Evolutionary conservation across 345 rosid species (phyloP).

Genomic region (Eucalyptus paniculata): DNA sequence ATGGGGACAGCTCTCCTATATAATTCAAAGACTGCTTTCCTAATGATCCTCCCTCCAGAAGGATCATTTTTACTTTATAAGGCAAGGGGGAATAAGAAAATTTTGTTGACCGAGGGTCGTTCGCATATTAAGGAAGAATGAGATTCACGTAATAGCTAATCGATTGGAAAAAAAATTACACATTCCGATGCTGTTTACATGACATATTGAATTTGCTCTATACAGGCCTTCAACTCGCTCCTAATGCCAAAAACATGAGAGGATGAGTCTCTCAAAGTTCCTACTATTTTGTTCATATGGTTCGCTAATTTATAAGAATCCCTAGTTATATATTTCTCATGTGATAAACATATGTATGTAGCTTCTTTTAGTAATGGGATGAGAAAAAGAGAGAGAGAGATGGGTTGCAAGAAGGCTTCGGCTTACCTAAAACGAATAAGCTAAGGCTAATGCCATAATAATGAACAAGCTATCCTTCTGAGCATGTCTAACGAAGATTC

Average conservation of each 20-base stretch:
- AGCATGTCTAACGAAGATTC: not conserved
- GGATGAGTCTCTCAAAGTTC: not conserved
- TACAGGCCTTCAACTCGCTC: not conserved
- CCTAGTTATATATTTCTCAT: not conserved
- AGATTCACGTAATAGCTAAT: not conserved
- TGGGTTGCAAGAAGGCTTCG: not conserved
- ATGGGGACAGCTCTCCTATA: conserved; percentile 30
- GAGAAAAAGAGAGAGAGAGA: not conserved
- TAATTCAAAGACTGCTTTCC: conserved; percentile 13
- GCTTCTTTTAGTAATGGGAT: not conserved
- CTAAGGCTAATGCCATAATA: not conserved
- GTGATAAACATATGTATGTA: not conserved
- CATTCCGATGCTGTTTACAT: not conserved
- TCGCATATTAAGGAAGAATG: not conserved
- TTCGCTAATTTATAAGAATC: not conserved
- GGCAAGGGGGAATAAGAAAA: not conserved
- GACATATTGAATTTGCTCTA: not conserved
- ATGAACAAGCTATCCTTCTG: not conserved
- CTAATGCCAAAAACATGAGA: not conserved
- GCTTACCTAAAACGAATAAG: not conserved
- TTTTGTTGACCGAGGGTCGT: not conserved
- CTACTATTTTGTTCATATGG: not conserved
- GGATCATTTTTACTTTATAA: not conserved
- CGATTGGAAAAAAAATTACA: not conserved
- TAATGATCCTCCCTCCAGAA: conserved; percentile 8